Percentiles rank a stretch among this genome's conserved stretches.
phyloP scores from a whole-genome alignment of 192 early-diverging fungal species.

The Umbelopsis sp. region DNA sequence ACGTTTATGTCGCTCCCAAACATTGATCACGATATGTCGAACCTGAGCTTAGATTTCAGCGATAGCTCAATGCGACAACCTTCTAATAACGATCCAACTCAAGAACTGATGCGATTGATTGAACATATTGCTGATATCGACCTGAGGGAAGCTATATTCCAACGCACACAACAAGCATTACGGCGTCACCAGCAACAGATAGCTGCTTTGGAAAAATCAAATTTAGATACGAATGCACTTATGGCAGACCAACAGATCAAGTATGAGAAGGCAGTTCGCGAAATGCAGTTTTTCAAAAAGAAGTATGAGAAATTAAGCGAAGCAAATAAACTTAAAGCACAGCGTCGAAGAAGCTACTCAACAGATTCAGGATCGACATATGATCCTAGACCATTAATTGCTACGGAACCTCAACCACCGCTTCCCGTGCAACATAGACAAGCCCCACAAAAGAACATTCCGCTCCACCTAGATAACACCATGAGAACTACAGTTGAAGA shows the following conservation, averaged over 20 bases:
- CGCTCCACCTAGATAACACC: conserved; percentile 6
- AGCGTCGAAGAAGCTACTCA: conserved; percentile 14
- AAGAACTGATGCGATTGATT: neutral
- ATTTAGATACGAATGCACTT: neutral
- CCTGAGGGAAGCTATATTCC: neutral
- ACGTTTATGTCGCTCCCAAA: conserved; percentile 10
- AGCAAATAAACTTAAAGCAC: conserved; percentile 14
- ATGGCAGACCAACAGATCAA: conserved; percentile 17
- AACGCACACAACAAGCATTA: neutral
- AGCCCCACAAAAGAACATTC: conserved; percentile 14
- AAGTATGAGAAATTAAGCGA: conserved; percentile 30
- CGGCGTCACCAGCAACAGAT: conserved; percentile 10
- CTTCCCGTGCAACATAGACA: conserved; percentile 15
- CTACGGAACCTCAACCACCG: neutral
- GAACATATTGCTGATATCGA: conserved; percentile 18
- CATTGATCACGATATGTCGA: conserved; percentile 20
- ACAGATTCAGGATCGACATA: conserved; percentile 16
- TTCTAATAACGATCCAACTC: conserved; percentile 3
- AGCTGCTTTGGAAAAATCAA: neutral
- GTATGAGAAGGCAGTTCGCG: conserved; percentile 44
- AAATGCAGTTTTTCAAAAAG: conserved; percentile 42
- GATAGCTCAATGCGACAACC: neutral
- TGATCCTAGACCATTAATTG: neutral
- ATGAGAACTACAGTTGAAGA: neutral
- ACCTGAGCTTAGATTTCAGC: conserved; percentile 15